Percentiles rank a stretch among this genome's conserved stretches.
phyloP scores from a whole-genome alignment of 176 grass and related monocot species.

The Musa itinerans region DNA sequence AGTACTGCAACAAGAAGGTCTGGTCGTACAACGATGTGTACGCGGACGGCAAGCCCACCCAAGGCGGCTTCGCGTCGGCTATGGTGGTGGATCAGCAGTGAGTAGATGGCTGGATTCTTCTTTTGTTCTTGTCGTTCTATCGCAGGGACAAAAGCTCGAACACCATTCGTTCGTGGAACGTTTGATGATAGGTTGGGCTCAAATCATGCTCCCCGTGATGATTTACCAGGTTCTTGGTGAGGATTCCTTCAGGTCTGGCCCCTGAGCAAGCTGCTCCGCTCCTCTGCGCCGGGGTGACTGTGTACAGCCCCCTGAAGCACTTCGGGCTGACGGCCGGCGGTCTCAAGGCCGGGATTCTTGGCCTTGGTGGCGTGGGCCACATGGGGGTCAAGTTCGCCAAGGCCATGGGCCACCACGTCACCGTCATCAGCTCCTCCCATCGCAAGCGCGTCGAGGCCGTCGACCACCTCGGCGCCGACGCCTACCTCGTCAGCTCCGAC shows the following conservation, averaged over 20 bases:
- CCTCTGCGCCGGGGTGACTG: conserved; percentile 80
- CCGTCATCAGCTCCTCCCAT: conserved; percentile 84
- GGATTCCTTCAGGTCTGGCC: conserved; percentile 53
- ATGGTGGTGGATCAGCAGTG: conserved; percentile 95
- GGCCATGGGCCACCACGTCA: conserved; percentile 88
- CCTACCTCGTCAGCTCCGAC: conserved; percentile 77
- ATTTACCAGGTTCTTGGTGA: conserved; percentile 58
- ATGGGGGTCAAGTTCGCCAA: conserved; percentile 95
- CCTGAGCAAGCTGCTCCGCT: conserved; percentile 84
- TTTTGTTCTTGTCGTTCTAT: no score
- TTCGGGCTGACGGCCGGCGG: conserved; percentile 47
- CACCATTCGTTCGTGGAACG: no score
- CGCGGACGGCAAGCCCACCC: conserved; percentile 69
- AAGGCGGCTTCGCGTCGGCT: conserved; percentile 72
- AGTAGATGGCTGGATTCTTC: conserved; percentile 19
- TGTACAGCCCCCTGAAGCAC: conserved; percentile 95
- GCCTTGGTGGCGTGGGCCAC: conserved; percentile 90
- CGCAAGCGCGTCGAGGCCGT: conserved; percentile 70
- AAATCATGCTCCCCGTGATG: no score
- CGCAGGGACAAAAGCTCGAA: no score
- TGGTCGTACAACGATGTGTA: conserved; percentile 98
- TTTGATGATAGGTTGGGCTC: no score
- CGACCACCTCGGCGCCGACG: conserved; percentile 84
- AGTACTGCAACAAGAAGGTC: conserved; percentile 91
- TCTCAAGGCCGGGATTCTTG: conserved; percentile 61